Evolutionary conservation across 2,329 filamentous ascomycete genomes (phyloP).

Genomic region (Ophiostoma populinum): DNA sequence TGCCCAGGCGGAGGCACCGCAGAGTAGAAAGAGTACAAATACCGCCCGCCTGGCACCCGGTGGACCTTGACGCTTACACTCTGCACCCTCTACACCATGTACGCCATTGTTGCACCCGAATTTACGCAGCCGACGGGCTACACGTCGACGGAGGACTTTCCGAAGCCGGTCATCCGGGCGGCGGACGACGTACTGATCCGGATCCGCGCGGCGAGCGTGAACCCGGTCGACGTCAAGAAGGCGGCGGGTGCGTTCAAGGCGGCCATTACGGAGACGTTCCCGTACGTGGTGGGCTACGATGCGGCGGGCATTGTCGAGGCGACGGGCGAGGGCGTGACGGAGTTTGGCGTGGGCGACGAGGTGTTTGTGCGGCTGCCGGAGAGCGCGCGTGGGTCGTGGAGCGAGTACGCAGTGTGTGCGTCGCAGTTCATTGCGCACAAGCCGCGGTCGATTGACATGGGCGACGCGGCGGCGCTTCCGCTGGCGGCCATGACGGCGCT

Average conservation of each 20-base stretch:
- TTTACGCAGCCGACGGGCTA: conserved; percentile 1
- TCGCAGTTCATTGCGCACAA: not conserved
- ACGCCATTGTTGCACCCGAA: not conserved
- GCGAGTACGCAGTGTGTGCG: conserved; percentile 1
- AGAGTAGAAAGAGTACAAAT: no score
- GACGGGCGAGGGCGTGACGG: conserved; percentile 15
- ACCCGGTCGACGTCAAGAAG: conserved; percentile 20
- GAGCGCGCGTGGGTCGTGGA: not conserved
- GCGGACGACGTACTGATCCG: conserved; percentile 26
- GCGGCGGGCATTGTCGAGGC: conserved; percentile 17
- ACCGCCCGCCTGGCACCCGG: no score
- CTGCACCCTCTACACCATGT: no score
- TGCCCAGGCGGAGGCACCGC: no score
- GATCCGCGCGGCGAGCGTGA: conserved; percentile 21
- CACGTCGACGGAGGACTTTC: not conserved
- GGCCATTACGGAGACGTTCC: conserved; percentile 1
- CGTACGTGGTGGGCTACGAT: conserved; percentile 12
- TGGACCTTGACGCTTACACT: no score
- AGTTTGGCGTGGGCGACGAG: conserved; percentile 17
- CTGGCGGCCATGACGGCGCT: not conserved
- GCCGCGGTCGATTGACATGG: not conserved
- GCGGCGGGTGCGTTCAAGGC: conserved; percentile 14
- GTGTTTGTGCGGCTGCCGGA: conserved; percentile 21
- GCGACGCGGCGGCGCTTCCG: conserved; percentile 3
- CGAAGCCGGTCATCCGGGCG: conserved; percentile 16